Percentiles rank a stretch among this genome's conserved stretches.
Evolutionary conservation across 2,329 filamentous ascomycete species (phyloP).

Genomic region (Fusarium tuaranense): DNA sequence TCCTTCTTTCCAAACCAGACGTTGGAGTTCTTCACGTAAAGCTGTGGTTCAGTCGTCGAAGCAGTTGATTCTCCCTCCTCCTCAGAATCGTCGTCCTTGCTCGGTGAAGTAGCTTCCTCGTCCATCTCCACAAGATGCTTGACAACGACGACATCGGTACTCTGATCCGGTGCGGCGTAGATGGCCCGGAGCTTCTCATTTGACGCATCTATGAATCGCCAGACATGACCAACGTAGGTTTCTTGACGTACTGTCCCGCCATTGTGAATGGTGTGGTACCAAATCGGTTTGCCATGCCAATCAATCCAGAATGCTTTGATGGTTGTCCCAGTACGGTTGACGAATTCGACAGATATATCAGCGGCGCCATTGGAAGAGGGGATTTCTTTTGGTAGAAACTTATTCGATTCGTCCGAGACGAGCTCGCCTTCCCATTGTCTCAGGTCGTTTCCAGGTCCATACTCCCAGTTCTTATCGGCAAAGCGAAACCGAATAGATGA

Average conservation of each 20-base stretch:
- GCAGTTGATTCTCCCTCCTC: neutral
- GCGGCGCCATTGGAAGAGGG: slow-evolving; percentile 29
- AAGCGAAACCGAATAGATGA: slow-evolving; percentile 35
- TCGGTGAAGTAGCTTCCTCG: neutral
- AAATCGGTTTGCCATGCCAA: slow-evolving; percentile 28
- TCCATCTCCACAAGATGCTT: slow-evolving; percentile 12
- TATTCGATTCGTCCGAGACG: slow-evolving; percentile 10
- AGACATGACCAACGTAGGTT: slow-evolving; percentile 38
- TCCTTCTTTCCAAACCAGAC: slow-evolving; percentile 16
- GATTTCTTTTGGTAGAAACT: slow-evolving; percentile 32
- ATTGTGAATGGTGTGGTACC: slow-evolving; percentile 29
- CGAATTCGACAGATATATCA: slow-evolving; percentile 34
- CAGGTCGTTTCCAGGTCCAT: slow-evolving; percentile 22
- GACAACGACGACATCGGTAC: slow-evolving; percentile 27
- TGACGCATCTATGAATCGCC: slow-evolving; percentile 30
- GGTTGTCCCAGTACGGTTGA: slow-evolving; percentile 37
- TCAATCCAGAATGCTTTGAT: slow-evolving; percentile 43
- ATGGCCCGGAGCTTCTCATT: slow-evolving; percentile 21
- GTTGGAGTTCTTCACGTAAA: slow-evolving; percentile 20
- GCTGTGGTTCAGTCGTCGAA: neutral
- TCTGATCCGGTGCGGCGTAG: slow-evolving; percentile 25
- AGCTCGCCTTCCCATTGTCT: slow-evolving; percentile 31
- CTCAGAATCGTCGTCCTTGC: neutral
- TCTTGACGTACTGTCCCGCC: slow-evolving; percentile 25
- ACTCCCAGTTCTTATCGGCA: slow-evolving; percentile 35